Base-by-base conservation (phyloP, 2,329 filamentous ascomycete species). In the Penicillium sp. region DNA sequence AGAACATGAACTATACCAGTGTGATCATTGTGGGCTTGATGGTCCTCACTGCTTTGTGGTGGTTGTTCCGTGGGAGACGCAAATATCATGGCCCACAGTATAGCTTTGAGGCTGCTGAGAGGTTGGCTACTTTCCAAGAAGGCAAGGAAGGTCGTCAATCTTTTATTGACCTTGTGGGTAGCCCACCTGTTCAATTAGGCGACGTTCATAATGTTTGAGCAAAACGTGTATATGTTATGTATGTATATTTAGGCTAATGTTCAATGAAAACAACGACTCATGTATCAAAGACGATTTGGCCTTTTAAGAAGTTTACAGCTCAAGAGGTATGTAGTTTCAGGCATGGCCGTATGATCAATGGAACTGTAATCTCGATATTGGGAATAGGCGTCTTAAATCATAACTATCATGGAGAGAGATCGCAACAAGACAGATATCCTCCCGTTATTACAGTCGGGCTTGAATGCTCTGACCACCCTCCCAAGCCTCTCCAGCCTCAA, bases 401-500 rank as follows among this genome's bases (percentile, higher is more conserved):
- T 58, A 54, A 45, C 45, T 53, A 49, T 55, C 42, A 27, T 58
- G 41, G 30, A 39, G 16, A 32, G 23, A 50, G 34, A 34, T 44
- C n/a, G 44, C n/a, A 16, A 27, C 19, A 29, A 19, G 13, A 26
- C n/a, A 54, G 19, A 3, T 50, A 34, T 26, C 13, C 14, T 23
- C 23, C 26, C 30, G 11, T 35, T 30, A 27, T 59, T 49, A 69
- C 55, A 75, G 53, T 40, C 70, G 70, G 29, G 72, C 69, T 69
- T 79, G 79, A 55, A 84, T 79, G 47, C 79, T 76, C 74, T 84
- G 82, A 9, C 83, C 84, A 39, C 83, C 84, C 70, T 87, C 84
- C 76, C 84, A 88, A 2, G 81, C 81, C 62, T 86, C 84, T 18
- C 91, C 91, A 42, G 86, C 85, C 71, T 97, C 94, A 62, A 97